phyloP scores from a whole-genome alignment of 2,329 filamentous ascomycete species.

The Xylariaceae sp. region DNA sequence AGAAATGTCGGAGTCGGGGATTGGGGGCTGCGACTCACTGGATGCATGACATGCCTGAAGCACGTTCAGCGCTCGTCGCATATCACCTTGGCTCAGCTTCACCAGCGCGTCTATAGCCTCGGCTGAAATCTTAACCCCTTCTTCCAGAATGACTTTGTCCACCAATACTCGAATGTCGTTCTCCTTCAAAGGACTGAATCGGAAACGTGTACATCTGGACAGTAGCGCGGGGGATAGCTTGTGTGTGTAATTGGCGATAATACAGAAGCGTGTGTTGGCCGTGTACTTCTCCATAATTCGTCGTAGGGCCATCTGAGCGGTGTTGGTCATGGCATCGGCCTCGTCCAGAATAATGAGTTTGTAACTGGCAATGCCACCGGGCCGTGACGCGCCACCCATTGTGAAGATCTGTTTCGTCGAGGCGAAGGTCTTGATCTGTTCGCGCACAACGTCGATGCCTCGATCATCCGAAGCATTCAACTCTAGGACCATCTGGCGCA shows the following conservation, averaged over 20 bases:
- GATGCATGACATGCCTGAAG: slow-evolving; percentile 96
- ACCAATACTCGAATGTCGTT: slow-evolving; percentile 82
- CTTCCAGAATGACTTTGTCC: slow-evolving; percentile 86
- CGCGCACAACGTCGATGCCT: slow-evolving; percentile 95
- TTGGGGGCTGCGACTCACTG: slow-evolving; percentile 55
- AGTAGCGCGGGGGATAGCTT: slow-evolving; percentile 92
- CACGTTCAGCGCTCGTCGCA: slow-evolving; percentile 92
- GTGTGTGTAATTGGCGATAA: slow-evolving; percentile 98
- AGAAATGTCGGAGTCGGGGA: slow-evolving; percentile 8
- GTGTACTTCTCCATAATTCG: slow-evolving; percentile 99
- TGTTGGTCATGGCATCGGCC: slow-evolving; percentile 99
- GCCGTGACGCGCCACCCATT: slow-evolving; percentile 54
- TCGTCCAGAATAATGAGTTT: slow-evolving; percentile 98
- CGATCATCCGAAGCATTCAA: slow-evolving; percentile 96
- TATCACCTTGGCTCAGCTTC: slow-evolving; percentile 88
- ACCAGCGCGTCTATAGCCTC: slow-evolving; percentile 85
- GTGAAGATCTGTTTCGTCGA: slow-evolving; percentile 97
- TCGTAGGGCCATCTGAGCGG: slow-evolving; percentile 94
- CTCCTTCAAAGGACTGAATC: slow-evolving; percentile 92
- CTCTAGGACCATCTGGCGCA: slow-evolving; percentile 98
- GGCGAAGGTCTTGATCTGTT: slow-evolving; percentile 99
- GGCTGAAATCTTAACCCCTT: slow-evolving; percentile 78
- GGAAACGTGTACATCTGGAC: slow-evolving; percentile 90
- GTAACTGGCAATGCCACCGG: slow-evolving; percentile 68
- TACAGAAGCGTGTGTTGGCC: slow-evolving; percentile 94